Base-by-base conservation (phyloP, 2,329 filamentous ascomycete species). In the Fusarium sp. region DNA sequence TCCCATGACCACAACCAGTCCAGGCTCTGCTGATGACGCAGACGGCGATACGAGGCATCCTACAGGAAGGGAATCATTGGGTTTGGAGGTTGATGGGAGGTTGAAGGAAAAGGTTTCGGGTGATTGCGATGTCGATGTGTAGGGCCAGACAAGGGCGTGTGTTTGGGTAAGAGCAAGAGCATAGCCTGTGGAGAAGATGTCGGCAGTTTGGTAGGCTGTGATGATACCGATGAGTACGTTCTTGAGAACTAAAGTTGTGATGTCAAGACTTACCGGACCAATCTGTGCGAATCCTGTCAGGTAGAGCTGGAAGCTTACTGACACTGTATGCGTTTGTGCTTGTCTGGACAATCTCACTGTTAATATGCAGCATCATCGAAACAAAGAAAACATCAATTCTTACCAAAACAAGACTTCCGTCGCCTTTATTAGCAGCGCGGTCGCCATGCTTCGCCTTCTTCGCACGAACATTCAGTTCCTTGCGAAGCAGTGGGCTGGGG, bases 101-200 rank as follows among this genome's bases (percentile, higher is more conserved):
- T 91, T 89, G 77, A 99, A 94, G 15, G 90, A 91, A 75, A 95
- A 93, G 30, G 94, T 92, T 80, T 95, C 92, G 77, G 92, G 91
- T 2, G 92, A 91, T 57, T 89, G 85, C 38, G 89, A 87, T 30
- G 88, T 87, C n/a, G 88, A 86, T 33, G 90, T 90, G 83, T 98
- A 98, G 22, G 94, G 92, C 96, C 96, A 99, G 55, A 97, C 90
- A 69, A 97, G 89, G 75, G 95, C 96, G 79, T 95, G 91, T 13
- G 92, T 91, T 73, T 92, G 90, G 14, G 94, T 97, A 62, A 98
- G 86, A 51, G 91, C 91, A 62, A 98, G 87, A 54, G 93, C 95
- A 79, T 95, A 94, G 73, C 90, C 92, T 79, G 84, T 90, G 44
- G 88, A 89, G 81, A 90, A 89, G 67, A 94, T 86, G 36, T 89